phyloP scores from a whole-genome alignment of 805 yeast species.

The Yarrowia sp. region DNA sequence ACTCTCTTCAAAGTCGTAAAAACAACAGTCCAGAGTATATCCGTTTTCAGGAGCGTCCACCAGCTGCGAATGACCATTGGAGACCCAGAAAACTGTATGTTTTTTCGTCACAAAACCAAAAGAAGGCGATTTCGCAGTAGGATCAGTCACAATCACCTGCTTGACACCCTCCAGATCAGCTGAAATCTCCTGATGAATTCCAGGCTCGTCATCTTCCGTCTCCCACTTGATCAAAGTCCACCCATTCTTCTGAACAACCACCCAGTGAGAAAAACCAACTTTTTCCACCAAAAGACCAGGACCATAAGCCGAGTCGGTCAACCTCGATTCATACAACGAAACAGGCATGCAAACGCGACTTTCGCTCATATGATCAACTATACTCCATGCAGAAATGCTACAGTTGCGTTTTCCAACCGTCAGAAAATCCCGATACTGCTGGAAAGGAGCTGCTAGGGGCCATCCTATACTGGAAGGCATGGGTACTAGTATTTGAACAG shows the following conservation, averaged over 20 bases:
- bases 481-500: neutral
- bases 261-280: slow-evolving; percentile 31
- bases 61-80: slow-evolving; percentile 27
- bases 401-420: slow-evolving; percentile 30
- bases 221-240: slow-evolving; percentile 35
- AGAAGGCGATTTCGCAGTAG: neutral
- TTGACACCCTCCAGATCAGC: slow-evolving; percentile 31
- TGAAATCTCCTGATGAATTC: slow-evolving; percentile 34
- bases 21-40: neutral
- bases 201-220: slow-evolving; percentile 35
- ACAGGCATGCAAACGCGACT: slow-evolving; percentile 15
- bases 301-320: slow-evolving; percentile 11
- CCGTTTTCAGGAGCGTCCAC: neutral
- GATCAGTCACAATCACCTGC: slow-evolving; percentile 8
- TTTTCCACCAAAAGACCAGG: slow-evolving; percentile 23
- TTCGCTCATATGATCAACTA: slow-evolving; percentile 12
- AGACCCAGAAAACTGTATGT: slow-evolving; percentile 21
- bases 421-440: slow-evolving; percentile 28
- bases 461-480: slow-evolving; percentile 13
- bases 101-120: slow-evolving; percentile 19
- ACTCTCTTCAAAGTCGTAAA: neutral
- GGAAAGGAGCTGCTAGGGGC: slow-evolving; percentile 28
- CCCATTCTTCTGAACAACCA: slow-evolving; percentile 33
- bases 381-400: slow-evolving; percentile 12
- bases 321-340: neutral